Evolutionary conservation across 805 yeast genomes (phyloP), one percentile per base, ranked within the genome.

Genomic region (Pichia manshurica): DNA sequence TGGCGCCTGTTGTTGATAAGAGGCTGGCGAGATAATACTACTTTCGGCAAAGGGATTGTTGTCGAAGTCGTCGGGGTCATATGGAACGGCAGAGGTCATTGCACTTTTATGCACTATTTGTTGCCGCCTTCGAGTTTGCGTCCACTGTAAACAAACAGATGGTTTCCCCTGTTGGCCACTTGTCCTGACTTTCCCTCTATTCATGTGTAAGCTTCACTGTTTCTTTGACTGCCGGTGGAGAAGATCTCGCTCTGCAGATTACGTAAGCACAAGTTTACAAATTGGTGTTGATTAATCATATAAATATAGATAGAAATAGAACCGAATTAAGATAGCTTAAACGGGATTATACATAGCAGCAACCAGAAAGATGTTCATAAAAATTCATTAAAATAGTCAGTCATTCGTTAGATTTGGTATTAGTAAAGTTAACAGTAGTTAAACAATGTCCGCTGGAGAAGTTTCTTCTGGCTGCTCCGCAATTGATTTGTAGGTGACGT

Each of bases 1-100:
- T 6, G 82, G 89, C 82, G 90, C 95, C 0, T 16, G 37, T 13
- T 77, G 2, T 69, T 81, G 9, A 82, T 96, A 0, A 5, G 47
- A 34, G 8, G 9, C 12, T 17, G 52, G 32, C 19, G 62, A 13
- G 15, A 59, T 48, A 45, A 55, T 56, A 50, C 59, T 60, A 54
- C 60, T 76, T 50, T 75, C 79, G 3, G 82, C 79, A 63, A 80
- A 80, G 2, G 84, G 84, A 52, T 79, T 79, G 62, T 77, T 74
- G 50, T 77, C 83, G 50, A 76, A 73, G 49, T 77, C 82, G 47
- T 79, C 82, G 1, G 70, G 71, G 46, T 67, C 71, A 32, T 67
- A 67, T 5, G 70, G 67, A 12, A 63, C 62, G 15, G 70, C 66
- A 29, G 70, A 63, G 8, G 69, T 56, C 71, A 67, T 66, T 29